These are phyloP conservation scores for Spathaspora sp. DNA, from an alignment of 1,139 yeast species.

Conservation along the genomic window DNA sequence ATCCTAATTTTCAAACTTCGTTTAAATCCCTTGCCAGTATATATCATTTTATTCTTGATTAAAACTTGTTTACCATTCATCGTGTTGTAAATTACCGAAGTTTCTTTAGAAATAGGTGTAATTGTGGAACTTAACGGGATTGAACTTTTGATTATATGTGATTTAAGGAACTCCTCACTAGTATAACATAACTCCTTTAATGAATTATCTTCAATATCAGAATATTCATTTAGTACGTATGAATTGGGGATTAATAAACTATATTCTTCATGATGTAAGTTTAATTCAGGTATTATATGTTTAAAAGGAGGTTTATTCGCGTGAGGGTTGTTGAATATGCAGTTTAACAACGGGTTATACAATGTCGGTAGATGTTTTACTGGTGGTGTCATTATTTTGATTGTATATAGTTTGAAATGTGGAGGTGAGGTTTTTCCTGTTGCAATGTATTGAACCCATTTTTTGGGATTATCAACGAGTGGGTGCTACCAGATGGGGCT, in stretches of 20 bases:
- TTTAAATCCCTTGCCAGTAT: slow-evolving; percentile 60
- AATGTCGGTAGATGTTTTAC: slow-evolving; percentile 37
- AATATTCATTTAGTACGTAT: slow-evolving; percentile 45
- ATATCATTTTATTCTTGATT: slow-evolving; percentile 55
- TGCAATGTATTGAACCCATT: too few relatives aligned
- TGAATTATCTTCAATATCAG: slow-evolving; percentile 44
- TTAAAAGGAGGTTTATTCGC: slow-evolving; percentile 52
- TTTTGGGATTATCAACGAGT: too few relatives aligned
- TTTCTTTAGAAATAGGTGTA: slow-evolving; percentile 39
- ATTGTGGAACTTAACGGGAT: slow-evolving; percentile 35
- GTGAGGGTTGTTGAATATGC: slow-evolving; percentile 65
- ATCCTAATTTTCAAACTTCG: slow-evolving; percentile 47
- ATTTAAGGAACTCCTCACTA: slow-evolving; percentile 64
- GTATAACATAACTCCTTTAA: slow-evolving; percentile 57
- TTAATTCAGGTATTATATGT: slow-evolving; percentile 43
- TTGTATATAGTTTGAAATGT: background rate
- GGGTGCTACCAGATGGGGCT: too few relatives aligned
- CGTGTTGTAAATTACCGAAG: slow-evolving; percentile 53
- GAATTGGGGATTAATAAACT: slow-evolving; percentile 65
- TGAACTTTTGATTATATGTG: slow-evolving; percentile 58
- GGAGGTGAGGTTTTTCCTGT: background rate
- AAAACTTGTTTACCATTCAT: slow-evolving; percentile 58
- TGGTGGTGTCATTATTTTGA: slow-evolving; percentile 6
- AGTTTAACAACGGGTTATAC: slow-evolving; percentile 65
- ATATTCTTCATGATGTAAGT: slow-evolving; percentile 41